Base-by-base conservation (phyloP, 2,329 filamentous ascomycete species). In the Cordyceps militaris region DNA sequence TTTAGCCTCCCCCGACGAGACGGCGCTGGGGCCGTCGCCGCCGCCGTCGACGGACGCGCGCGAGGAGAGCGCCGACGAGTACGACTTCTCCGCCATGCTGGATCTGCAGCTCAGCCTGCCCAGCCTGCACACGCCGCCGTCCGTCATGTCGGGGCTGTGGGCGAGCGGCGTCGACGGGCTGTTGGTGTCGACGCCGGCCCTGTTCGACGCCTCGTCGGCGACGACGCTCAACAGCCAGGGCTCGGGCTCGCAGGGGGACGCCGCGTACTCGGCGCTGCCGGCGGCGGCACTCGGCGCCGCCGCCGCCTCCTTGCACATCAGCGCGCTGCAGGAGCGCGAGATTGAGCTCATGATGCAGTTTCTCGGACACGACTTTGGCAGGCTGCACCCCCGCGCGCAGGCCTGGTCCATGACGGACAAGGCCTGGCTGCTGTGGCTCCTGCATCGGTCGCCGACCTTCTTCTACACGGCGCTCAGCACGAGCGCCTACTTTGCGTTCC, bases 361-460 rank as follows among this genome's bases (percentile, higher is more conserved):
- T 24, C 11, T 50, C 3, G 47, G 21, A 1, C 5, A 23, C 4
- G 21, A 36, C 2, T 50, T 50, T 6, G 2, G 3, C 1, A 23
- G 7, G n/a, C 21, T 36, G 2, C 21, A 50, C 24, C 47, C 32
- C 1, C 46, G 23, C 38, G 16, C 23, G 8, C 36, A 32, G 38
- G 19, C 26, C 1, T 34, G 14, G 11, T 34, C 56, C 10, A 13
- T 28, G 21, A n/a, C 47, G 7, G 24, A 57, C 14, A 52, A 34
- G 14, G 19, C 24, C 1, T 57, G 47, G 56, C 38, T 57, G 21
- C 11, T 57, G 19, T 32, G 38, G 28, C 28, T 53, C 14, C n/a
- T 57, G 2, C 34, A 32, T 24, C 56, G 56, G 36, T 57, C 56
- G 4, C 47, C 56, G 2, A 46, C 47, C 8, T 57, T 57, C 14